Base-by-base conservation (phyloP, 1,284 basidiomycete species). In the Entoloma clypeatum region DNA sequence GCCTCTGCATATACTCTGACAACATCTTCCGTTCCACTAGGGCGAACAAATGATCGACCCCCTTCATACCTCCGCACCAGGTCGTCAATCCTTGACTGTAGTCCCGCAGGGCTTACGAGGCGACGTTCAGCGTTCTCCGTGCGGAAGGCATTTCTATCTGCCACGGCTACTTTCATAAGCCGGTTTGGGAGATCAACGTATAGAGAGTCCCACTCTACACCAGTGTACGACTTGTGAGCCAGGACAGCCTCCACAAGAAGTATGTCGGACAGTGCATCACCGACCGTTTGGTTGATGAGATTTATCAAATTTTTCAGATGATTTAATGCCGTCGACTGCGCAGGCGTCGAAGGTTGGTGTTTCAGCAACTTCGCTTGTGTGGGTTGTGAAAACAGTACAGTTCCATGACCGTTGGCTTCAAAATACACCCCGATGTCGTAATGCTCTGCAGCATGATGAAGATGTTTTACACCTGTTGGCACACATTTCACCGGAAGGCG, bases 371-470 rank as follows among this genome's bases (percentile, higher is more conserved):
- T 76, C 22, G 76, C 68, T 34, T 82, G 71, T 2, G 90, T 86
- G 14, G 74, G 63, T 6, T 74, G 74, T 2, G 95, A 97, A 68
- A 99, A 99, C 37, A 99, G 67, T 32, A 99, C 92, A 1, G 96
- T 99, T 27, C 96, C 96, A 57, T 99, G 96, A 1, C 96, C 96
- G 61, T 99, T 99, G 38, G 96, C 96, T 65, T 99, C 96, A 58
- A 99, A 99, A 70, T 99, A 99, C 33, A 99, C 92, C 19, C 96
- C 96, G 50, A 99, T 79, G 59, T 93, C 83, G 64, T 86, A 99
- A 51, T 83, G 79, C 57, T 95, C 91, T 5, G 96, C 96, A 5
- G 94, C 96, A 61, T 98, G 95, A 61, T 99, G 96, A 36, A 99
- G 79, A 61, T 99, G 88, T 67, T 99, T 99, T 48, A 99, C 96